Base-by-base conservation (phyloP, 345 rosid genomes). In the Eucalyptus victrix region DNA sequence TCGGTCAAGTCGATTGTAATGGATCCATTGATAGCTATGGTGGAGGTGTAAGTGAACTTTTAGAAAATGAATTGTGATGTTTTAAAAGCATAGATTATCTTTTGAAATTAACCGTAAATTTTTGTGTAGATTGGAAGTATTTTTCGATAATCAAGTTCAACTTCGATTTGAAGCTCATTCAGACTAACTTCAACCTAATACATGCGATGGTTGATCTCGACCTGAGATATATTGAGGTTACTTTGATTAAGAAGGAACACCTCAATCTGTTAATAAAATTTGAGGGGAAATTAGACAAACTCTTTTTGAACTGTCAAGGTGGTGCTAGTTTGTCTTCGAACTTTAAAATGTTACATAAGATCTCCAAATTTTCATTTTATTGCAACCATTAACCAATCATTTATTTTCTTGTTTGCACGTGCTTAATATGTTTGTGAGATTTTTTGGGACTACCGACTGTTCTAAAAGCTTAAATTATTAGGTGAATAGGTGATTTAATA, bases 271-370 rank as follows among this genome's bases (percentile, higher is more conserved):
- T 28, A 60, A 56, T 6, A 60, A 60, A 60, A 60, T 60, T 60
- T 26, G 32, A 60, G 32, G 32, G 7, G 17, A 60, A 28, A 12
- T 60, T 60, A 13, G 1, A 1, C 67, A 60, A 28, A 60, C 1
- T 56, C 6, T 53, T 0, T 53, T 0, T 19, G 56, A 53, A 53
- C 2, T 53, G 0, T 53, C 56, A 53, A 19, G 56, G 24, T 0
- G 24, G 56, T 19, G 56, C 56, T 53, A 19, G 56, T 53, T 53
- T 19, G 56, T 53, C 56, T 53, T 53, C 24, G 0, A 53, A 7
- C 56, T 53, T 19, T 53, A 24, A 19, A 53, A 53, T 53, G 24
- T 53, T 53, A 53, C 56, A 53, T 19, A 0, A 53, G 1, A 19
- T 53, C 56, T 19, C 56, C 2, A 1, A 53, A 19, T 53, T 8